phyloP scores from a whole-genome alignment of 108 stramenopile species.

The Tribonema minus region DNA sequence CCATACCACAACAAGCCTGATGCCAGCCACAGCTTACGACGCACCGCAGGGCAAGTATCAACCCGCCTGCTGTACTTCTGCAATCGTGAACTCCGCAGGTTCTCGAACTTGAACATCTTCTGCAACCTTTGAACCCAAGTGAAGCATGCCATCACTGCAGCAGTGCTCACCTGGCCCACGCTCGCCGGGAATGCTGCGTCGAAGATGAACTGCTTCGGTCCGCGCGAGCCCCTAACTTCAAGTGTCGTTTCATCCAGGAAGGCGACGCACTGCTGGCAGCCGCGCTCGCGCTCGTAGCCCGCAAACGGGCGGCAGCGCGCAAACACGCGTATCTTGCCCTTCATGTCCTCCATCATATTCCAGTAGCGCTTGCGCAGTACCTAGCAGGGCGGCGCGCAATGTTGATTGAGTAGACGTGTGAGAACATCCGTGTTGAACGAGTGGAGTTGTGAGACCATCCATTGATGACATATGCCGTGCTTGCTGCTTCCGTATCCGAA shows the following conservation, averaged over 20 bases:
- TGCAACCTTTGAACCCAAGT: no score
- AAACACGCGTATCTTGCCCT: slow-evolving; percentile 65
- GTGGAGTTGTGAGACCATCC: background rate
- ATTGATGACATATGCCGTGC: background rate
- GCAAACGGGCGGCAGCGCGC: slow-evolving; percentile 60
- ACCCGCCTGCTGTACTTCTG: no score
- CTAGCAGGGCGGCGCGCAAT: background rate
- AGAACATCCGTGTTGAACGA: background rate
- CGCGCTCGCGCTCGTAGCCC: slow-evolving; percentile 53
- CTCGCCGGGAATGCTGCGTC: slow-evolving; percentile 50
- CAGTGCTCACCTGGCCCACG: no score
- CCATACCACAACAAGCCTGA: no score
- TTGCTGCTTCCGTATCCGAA: background rate
- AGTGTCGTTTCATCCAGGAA: slow-evolving; percentile 55
- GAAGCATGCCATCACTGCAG: no score
- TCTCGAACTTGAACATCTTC: no score
- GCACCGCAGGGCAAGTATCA: no score
- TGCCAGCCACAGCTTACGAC: no score
- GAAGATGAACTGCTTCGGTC: slow-evolving; percentile 51
- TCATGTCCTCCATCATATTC: slow-evolving; percentile 70
- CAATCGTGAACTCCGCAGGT: no score
- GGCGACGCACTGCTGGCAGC: slow-evolving; percentile 28
- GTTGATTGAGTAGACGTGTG: background rate
- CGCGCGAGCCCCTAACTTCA: slow-evolving; percentile 40
- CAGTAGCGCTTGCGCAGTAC: slow-evolving; percentile 60